phyloP scores from a whole-genome alignment of 208 protist genomes.

The Trypanosoma scelopori region DNA sequence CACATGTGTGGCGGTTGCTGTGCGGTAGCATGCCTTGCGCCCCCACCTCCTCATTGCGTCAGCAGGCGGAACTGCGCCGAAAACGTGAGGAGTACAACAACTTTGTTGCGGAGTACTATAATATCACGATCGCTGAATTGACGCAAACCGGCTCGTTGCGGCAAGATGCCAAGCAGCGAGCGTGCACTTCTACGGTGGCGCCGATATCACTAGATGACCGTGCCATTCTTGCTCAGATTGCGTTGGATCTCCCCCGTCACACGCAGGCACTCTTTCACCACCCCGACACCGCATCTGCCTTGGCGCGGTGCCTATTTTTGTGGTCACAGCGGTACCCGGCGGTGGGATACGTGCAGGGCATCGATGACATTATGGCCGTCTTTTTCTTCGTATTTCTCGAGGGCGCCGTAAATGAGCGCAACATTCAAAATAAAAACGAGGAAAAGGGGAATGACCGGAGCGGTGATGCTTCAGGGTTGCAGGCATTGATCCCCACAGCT shows the following conservation, averaged over 20 bases:
- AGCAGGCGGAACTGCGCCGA: constrained; percentile 51
- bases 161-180: too few species aligned
- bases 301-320: constrained; percentile 91
- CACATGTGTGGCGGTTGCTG: constrained; percentile 67
- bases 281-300: constrained; percentile 33
- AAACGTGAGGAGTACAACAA: constrained; percentile 67
- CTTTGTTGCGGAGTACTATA: constrained; percentile 53
- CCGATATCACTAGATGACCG: constrained; percentile 49
- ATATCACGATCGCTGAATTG: constrained; percentile 25
- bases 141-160: neutral
- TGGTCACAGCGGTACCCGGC: constrained; percentile 93
- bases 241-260: constrained; percentile 78
- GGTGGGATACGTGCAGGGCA: constrained; percentile 95
- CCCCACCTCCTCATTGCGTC: constrained; percentile 32
- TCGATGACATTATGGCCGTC: constrained; percentile 93
- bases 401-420: constrained; percentile 47
- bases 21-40: constrained; percentile 39
- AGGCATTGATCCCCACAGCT: constrained; percentile 1
- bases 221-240: constrained; percentile 66
- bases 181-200: neutral
- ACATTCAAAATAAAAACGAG: neutral
- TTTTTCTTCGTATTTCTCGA: constrained; percentile 92
- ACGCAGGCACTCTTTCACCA: constrained; percentile 58
- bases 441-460: neutral
- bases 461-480: neutral